These are phyloP conservation scores for Kandelia obovata DNA, from an alignment of 345 rosid genomes.

Conservation along the genomic window DNA sequence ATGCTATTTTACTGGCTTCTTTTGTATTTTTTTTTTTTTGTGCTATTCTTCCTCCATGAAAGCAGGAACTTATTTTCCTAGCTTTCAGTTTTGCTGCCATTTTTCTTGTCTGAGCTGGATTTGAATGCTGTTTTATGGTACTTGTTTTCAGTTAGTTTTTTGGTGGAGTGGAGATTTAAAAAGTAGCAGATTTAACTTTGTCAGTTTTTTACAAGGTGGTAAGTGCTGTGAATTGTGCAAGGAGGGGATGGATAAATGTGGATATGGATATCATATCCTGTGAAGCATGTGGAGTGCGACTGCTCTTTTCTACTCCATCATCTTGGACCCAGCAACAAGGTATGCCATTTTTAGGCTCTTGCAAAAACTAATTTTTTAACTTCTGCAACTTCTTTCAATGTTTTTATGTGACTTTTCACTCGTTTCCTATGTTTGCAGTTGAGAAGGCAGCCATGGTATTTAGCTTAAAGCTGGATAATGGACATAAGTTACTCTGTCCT, in stretches of 20 bases:
- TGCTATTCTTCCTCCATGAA: no score
- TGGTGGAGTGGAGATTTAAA: neutral
- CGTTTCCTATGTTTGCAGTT: slow-evolving; percentile 42
- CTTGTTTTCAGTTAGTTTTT: neutral
- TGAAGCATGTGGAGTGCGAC: slow-evolving; percentile 86
- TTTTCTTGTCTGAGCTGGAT: no score
- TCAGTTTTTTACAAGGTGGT: slow-evolving; percentile 48
- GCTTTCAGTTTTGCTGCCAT: no score
- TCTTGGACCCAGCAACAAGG: slow-evolving; percentile 93
- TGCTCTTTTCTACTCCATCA: slow-evolving; percentile 72
- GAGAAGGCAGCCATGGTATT: slow-evolving; percentile 87
- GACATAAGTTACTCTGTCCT: slow-evolving; percentile 80
- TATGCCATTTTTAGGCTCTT: slow-evolving; percentile 2
- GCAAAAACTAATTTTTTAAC: neutral
- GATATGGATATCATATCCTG: slow-evolving; percentile 76
- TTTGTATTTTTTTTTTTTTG: no score
- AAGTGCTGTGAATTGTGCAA: slow-evolving; percentile 87
- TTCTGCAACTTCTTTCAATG: neutral
- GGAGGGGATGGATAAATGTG: slow-evolving; percentile 90
- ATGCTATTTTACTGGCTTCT: no score
- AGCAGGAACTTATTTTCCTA: no score
- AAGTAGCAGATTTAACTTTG: slow-evolving; percentile 4
- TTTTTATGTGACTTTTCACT: slow-evolving; percentile 17
- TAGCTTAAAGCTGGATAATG: slow-evolving; percentile 83
- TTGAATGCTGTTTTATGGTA: no score